These are phyloP conservation scores for Goniomonas avonlea DNA, from an alignment of 78 protist species.

Conservation along the genomic window DNA sequence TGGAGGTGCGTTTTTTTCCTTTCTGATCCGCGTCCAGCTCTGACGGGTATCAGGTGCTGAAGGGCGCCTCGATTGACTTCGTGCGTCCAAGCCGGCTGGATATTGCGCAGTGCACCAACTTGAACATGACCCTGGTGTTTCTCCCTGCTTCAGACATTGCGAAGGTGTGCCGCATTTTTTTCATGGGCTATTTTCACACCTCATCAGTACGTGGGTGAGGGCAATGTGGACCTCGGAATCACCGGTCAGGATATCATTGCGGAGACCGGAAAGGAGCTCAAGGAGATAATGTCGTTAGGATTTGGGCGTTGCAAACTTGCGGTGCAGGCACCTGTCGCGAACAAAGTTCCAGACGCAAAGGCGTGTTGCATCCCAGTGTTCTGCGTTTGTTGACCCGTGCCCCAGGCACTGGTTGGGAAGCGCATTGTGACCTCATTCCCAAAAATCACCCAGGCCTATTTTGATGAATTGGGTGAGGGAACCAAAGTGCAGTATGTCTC, in stretches of 20 bases:
- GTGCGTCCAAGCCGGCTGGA: not conserved
- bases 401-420: not conserved
- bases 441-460: not conserved
- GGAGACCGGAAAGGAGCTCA: conserved; percentile 5
- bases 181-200: too few relatives aligned
- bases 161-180: too few relatives aligned
- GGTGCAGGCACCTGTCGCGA: too few relatives aligned
- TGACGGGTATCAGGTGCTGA: too few relatives aligned
- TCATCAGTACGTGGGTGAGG: conserved; percentile 4
- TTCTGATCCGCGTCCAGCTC: too few relatives aligned
- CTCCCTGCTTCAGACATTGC: conserved; percentile 14
- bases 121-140: not conserved
- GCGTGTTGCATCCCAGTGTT: too few relatives aligned
- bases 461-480: not conserved
- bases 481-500: conserved; percentile 5
- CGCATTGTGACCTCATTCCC: not conserved
- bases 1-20: too few relatives aligned
- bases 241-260: conserved; percentile 8
- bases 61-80: not conserved
- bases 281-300: not conserved
- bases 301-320: conserved; percentile 3
- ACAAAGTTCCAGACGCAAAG: too few relatives aligned
- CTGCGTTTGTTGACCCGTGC: too few relatives aligned
- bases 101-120: not conserved
- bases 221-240: conserved; percentile 18